These are phyloP conservation scores for Xylaria sp. DNA, from an alignment of 2,329 filamentous ascomycete species.

Conservation along the genomic window DNA sequence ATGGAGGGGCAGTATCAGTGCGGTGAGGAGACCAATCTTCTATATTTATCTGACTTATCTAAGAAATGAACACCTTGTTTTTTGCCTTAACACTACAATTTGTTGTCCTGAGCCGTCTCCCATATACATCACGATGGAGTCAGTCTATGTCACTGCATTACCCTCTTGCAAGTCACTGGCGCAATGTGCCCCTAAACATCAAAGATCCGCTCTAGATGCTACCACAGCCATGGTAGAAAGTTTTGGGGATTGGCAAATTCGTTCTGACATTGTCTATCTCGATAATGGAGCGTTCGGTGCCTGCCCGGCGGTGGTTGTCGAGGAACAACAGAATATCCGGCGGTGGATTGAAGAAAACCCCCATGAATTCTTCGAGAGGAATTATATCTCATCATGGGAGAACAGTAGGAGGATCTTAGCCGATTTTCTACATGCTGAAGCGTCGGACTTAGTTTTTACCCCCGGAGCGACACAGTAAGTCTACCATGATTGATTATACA, in stretches of 20 bases:
- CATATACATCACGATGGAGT: conserved; percentile 10
- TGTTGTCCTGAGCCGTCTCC: neutral
- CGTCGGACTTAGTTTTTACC: conserved; percentile 13
- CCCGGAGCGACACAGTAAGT: conserved; percentile 22
- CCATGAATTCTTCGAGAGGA: conserved; percentile 31
- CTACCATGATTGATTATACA: too few species aligned
- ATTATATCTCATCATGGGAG: conserved; percentile 29
- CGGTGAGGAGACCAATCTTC: too few species aligned
- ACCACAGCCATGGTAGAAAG: conserved; percentile 32
- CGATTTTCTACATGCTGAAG: conserved; percentile 17
- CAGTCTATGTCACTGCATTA: neutral
- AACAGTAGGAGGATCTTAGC: conserved; percentile 15
- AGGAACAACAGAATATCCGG: conserved; percentile 22
- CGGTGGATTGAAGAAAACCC: conserved; percentile 25
- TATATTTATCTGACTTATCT: too few species aligned
- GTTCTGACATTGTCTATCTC: conserved; percentile 26
- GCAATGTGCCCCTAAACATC: neutral
- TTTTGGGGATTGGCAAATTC: conserved; percentile 25
- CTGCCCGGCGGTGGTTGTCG: conserved; percentile 20
- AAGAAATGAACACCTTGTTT: too few species aligned
- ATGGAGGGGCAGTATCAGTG: too few species aligned
- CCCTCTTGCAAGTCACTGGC: conserved; percentile 1
- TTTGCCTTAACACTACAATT: neutral
- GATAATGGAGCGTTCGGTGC: conserved; percentile 30
- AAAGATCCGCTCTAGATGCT: conserved; percentile 9